A percentile compares a stretch with the other conserved stretches of the same genome.
Evolutionary conservation across 2,329 filamentous ascomycete genomes (phyloP).

Genomic region (Colletotrichum neosansevieriae): DNA sequence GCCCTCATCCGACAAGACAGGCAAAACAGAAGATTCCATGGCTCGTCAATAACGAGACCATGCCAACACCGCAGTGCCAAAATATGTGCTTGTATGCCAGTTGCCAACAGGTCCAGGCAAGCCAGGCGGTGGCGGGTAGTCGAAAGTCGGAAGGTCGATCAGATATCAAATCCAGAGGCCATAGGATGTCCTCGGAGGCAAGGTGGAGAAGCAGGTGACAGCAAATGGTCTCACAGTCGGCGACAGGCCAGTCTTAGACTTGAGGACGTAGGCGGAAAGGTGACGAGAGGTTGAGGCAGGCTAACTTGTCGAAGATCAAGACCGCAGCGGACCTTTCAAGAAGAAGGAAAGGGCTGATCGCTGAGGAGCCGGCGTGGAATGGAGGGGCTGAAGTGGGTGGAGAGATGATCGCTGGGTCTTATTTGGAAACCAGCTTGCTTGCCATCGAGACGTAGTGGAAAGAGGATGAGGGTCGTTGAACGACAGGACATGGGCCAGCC

Average conservation of each 20-base stretch:
- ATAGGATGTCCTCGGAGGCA: slow-evolving; percentile 7
- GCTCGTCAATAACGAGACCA: slow-evolving; percentile 58
- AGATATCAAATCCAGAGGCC: slow-evolving; percentile 25
- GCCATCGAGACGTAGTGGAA: slow-evolving; percentile 31
- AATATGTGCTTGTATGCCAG: slow-evolving; percentile 13
- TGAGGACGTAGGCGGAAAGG: slow-evolving; percentile 1
- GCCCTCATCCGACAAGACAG: slow-evolving; percentile 56
- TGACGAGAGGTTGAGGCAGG: slow-evolving; percentile 4
- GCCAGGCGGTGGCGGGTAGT: slow-evolving; percentile 6
- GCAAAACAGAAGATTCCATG: slow-evolving; percentile 59
- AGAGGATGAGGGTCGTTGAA: slow-evolving; percentile 32
- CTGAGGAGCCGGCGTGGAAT: slow-evolving; percentile 32
- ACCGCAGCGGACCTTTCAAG: slow-evolving; percentile 21
- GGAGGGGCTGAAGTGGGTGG: slow-evolving; percentile 39
- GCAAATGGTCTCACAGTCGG: background rate
- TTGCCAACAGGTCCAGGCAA: background rate
- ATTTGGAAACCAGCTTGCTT: slow-evolving; percentile 39
- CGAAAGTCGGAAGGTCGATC: slow-evolving; percentile 23
- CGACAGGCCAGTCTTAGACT: slow-evolving; percentile 6
- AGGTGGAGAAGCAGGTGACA: slow-evolving; percentile 21
- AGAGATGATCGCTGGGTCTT: slow-evolving; percentile 39
- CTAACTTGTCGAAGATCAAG: slow-evolving; percentile 25
- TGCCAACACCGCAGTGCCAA: slow-evolving; percentile 47
- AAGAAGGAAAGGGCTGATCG: slow-evolving; percentile 36
- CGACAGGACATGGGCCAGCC: slow-evolving; percentile 29